phyloP scores from a whole-genome alignment of 148 eudicot species.

The Rhododendron ferrugineum region DNA sequence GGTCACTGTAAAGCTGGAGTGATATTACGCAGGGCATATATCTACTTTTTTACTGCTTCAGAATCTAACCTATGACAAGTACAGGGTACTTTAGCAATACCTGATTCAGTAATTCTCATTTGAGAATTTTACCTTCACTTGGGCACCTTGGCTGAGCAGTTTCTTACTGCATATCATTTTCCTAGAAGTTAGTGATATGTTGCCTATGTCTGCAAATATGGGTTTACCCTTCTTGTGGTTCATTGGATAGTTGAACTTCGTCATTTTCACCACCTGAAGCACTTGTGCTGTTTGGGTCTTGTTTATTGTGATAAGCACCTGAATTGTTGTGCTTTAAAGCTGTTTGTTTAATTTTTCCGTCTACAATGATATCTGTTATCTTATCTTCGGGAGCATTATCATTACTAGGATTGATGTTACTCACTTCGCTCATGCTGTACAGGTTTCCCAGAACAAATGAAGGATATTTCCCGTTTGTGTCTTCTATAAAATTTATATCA shows the following conservation, averaged over 20 bases:
- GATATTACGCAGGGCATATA: background rate
- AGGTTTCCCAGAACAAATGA: background rate
- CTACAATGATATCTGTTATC: background rate
- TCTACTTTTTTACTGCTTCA: background rate
- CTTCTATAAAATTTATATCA: background rate
- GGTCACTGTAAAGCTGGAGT: background rate
- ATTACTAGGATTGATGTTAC: background rate
- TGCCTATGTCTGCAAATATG: background rate
- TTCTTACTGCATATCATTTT: background rate
- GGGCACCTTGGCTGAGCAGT: background rate
- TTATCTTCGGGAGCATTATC: background rate
- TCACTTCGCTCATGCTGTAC: background rate
- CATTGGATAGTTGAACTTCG: background rate
- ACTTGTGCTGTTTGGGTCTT: background rate
- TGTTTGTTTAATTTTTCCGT: background rate
- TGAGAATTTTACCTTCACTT: background rate
- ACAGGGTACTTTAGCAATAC: background rate
- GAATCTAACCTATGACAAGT: background rate
- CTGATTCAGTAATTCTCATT: background rate
- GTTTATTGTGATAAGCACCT: background rate
- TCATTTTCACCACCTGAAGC: background rate
- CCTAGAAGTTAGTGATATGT: background rate
- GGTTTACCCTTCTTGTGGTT: background rate
- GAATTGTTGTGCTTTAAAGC: background rate
- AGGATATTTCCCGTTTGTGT: background rate